phyloP scores from a whole-genome alignment of 306 rosid species.

The Hylodesmum podocarpum region DNA sequence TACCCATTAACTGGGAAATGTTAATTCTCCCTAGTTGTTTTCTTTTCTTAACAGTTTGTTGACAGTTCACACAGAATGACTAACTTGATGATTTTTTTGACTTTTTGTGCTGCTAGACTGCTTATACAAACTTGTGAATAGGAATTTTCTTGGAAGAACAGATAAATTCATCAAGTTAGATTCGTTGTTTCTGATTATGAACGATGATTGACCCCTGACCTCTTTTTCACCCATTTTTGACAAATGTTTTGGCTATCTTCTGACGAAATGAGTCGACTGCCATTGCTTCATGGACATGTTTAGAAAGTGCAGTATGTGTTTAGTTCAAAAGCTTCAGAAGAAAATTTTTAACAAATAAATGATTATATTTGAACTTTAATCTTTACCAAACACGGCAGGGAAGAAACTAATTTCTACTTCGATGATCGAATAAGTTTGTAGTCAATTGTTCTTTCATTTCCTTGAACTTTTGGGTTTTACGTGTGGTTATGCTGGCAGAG shows the following conservation, averaged over 20 bases:
- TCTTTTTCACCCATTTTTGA: neutral
- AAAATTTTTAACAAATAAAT: neutral
- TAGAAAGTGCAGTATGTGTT: neutral
- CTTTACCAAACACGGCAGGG: neutral
- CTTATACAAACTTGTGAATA: neutral
- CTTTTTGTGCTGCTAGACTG: neutral
- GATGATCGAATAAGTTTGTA: neutral
- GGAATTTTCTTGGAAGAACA: neutral
- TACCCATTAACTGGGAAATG: conserved; percentile 17
- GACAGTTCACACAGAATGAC: neutral
- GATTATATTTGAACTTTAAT: neutral
- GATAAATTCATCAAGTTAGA: neutral
- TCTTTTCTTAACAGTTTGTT: neutral
- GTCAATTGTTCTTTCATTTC: neutral
- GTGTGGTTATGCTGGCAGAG: neutral
- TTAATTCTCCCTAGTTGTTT: neutral
- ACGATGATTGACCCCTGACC: neutral
- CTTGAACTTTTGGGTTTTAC: neutral
- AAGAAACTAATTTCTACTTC: neutral
- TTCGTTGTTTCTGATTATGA: neutral
- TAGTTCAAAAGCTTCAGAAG: neutral
- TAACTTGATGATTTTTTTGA: neutral
- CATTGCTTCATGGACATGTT: neutral
- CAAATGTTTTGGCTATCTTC: neutral
- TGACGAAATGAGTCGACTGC: neutral